Evolutionary conservation across 306 rosid genomes (phyloP), one percentile per base, ranked within the genome.

Genomic region (Senna siamea): DNA sequence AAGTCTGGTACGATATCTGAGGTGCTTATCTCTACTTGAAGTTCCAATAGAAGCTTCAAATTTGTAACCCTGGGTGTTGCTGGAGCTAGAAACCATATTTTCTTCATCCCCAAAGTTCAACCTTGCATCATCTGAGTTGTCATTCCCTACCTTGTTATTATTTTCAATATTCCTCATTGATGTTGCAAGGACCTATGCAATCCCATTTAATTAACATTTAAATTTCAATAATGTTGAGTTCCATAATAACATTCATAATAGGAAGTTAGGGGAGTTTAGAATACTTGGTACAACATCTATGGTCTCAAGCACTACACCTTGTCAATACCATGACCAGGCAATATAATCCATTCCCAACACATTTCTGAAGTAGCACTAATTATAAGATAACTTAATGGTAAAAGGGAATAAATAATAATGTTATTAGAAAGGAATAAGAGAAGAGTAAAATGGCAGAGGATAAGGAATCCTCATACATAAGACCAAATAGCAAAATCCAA

Each of bases 1-100:
- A 72, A 87, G 93, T 81, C 98, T 84, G 72, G 98, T 94, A 76
- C 92, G 87, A 79, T 94, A 89, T 94, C 98, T 89, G 75, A 91
- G 97, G 86, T 91, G 94, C 81, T 87, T 89, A 53, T 94, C 97
- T 81, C 96, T 88, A 70, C 85, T 90, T 32, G 81, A 44, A 37
- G 81, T 62, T 70, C 76, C 80, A 47, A 41, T 75, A 55, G 90
- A 80, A 77, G 85, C 61, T 75, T 89, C 89, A 75, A 88, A 66
- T 26, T 69, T 62, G 85, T 82, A 66, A 52, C 80, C 82, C 37
- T 79, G 81, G 38, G 46, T 13, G 28, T 73, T 76, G 64, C 66
- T 81, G 56, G 91, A 72, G 73, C 90, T 83, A 74, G 97, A 80
- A 77, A 94, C 96, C 97, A 94, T 94, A 84, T 82, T 89, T 72